Conservation (phyloP, 2,329 filamentous ascomycete species). For the Alternaria novae-zelandiae region DNA sequence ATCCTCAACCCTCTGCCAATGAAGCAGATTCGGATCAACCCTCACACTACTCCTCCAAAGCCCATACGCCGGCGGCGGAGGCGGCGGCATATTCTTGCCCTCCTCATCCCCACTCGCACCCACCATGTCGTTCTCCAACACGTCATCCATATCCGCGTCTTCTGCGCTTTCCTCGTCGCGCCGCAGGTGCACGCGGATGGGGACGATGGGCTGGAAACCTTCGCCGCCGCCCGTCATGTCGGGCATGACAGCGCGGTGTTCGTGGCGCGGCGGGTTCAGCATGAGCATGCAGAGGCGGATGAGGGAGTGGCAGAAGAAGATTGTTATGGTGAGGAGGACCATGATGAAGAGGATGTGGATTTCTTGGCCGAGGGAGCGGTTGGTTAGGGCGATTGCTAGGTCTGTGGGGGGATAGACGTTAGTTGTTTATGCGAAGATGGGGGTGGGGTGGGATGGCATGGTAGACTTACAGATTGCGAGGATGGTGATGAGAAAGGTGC, state of each 20-base stretch:
- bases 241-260: constrained; percentile 46
- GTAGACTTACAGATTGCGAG: constrained; percentile 69
- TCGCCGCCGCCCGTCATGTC: constrained; percentile 62
- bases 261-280: constrained; percentile 52
- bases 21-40: constrained; percentile 80
- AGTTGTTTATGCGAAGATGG: background rate
- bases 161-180: constrained; percentile 72
- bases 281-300: constrained; percentile 75
- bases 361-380: constrained; percentile 68
- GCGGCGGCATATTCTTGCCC: constrained; percentile 30
- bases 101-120: constrained; percentile 18
- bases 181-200: constrained; percentile 78
- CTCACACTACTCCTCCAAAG: constrained; percentile 82
- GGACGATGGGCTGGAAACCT: constrained; percentile 73
- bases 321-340: constrained; percentile 73
- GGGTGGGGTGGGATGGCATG: background rate
- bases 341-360: constrained; percentile 83
- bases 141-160: constrained; percentile 57
- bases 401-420: constrained; percentile 57
- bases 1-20: constrained; percentile 70
- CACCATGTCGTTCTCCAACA: constrained; percentile 47
- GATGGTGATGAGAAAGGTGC: constrained; percentile 64
- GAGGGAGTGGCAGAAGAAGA: constrained; percentile 82
- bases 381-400: constrained; percentile 72
- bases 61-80: constrained; percentile 79